Base-by-base conservation (phyloP, 2,329 filamentous ascomycete genomes). In the Ophiosphaerella narmari region DNA sequence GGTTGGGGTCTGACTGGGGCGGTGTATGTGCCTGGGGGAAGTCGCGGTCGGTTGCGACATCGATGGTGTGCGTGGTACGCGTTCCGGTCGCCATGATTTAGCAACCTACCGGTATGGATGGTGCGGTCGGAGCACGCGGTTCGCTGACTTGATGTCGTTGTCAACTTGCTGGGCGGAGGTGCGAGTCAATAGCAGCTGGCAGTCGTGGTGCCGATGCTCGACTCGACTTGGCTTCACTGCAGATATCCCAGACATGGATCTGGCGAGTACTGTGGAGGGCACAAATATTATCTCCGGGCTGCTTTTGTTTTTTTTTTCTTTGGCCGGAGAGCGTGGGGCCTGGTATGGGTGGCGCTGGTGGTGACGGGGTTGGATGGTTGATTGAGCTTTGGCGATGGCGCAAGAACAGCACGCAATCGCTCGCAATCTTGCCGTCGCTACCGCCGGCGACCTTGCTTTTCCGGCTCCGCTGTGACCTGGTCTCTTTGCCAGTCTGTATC, bases 1-100 rank as follows among this genome's bases (percentile, higher is more conserved):
- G 4, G 18, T 21, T 21, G 18, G 4, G 18, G 18, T 29, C 26
- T 4, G 26, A 3, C 7, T 29, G 7, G 26, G 26, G 6, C 26
- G 26, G 26, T 48, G 9, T 48, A 33, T 33, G 16, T 39, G 34
- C 41, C 29, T 13, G 57, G 39, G 54, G 42, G 43, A 44, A 49
- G 52, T 41, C 50, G 56, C 46, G 52, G 21, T 64, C 57, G 58
- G 62, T 63, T 64, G 64, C 60, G 63, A 65, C 52, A 57, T 58
- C 57, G 63, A 58, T 60, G 62, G 64, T 26, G 50, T 50, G 36
- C 52, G 39, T 45, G 23, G 42, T 45, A 18, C 38, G 42, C 11
- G 42, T 32, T 11, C 34, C 42, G 34, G 37, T 45, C 7, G 14
- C 14, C 26, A 29, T 26, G 5, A 21, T 7, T 21, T 21, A 21